Base-by-base conservation (phyloP, 108 stramenopile species). In the Chaetoceros tenuissimus region DNA sequence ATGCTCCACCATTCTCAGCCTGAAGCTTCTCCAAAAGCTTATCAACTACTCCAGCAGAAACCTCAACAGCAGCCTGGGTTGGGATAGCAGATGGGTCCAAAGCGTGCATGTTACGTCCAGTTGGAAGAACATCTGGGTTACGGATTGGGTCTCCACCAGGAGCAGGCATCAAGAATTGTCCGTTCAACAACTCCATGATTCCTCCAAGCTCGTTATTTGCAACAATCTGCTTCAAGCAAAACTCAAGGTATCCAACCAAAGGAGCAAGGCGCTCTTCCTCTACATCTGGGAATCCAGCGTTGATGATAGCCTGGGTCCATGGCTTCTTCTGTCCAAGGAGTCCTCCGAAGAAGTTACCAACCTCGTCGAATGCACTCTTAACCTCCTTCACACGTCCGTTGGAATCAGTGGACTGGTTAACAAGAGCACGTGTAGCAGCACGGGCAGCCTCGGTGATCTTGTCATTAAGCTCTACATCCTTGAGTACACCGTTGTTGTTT, bases 61-160 rank as follows among this genome's bases (percentile, higher is more conserved):
- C 89, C 66, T 97, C 94, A 2, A 97, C 93, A 48, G 96, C 96
- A 53, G 96, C 96, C 40, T 62, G 57, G 18, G 96, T 97, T 17
- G 96, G 96, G 71, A 97, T 97, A n/a, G 91, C 60, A 67, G 94
- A 94, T 17, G 96, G 94, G 68, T 97, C 96, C 47, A 97, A 82
- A 0, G 93, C 92, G 75, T 95, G 94, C 94, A 95, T 95, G 80
- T 97, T 94, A 34, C 90, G 83, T 53, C 93, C 96, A 44, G 94
- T 94, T 47, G 93, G 96, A 18, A 94, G 82, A 19, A 97, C 96
- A 68, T 93, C 94, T 8, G 96, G 96, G 77, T 97, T 97, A 34
- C 96, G 88, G 75, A 97, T 97, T 16, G 96, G 96, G 69, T 97
- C 96, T 51, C 96, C 96, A 75, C 96, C 96, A 23, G 96, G 96